phyloP scores from a whole-genome alignment of 306 rosid species.

The Pyrus communis region DNA sequence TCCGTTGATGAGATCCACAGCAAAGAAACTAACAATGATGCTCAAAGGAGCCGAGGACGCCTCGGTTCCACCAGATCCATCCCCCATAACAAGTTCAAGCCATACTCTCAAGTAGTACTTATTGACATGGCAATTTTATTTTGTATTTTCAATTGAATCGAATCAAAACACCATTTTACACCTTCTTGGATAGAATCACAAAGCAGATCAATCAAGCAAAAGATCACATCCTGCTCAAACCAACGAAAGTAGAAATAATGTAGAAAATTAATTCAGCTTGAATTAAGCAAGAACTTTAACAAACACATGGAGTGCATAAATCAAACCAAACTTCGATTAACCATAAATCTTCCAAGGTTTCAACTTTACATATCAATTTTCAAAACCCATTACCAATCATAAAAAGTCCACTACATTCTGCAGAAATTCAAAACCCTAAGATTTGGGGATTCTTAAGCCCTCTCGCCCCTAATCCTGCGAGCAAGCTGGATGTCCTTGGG shows the following conservation, averaged over 20 bases:
- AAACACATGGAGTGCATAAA: background rate
- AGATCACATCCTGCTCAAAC: no score
- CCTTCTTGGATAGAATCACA: background rate
- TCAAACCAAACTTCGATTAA: background rate
- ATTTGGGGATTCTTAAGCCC: background rate
- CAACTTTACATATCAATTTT: background rate
- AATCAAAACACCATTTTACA: rapidly evolving
- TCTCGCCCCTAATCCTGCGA: slow-evolving; percentile 15
- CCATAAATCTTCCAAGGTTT: background rate
- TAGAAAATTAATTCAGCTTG: no score
- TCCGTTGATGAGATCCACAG: slow-evolving; percentile 13
- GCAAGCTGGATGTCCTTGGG: slow-evolving; percentile 32
- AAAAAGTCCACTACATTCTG: background rate
- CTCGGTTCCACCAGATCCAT: background rate
- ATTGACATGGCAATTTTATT: no score
- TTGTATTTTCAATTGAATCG: no score
- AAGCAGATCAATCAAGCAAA: no score
- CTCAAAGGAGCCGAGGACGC: slow-evolving; percentile 10
- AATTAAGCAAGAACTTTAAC: background rate
- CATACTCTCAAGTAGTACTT: no score
- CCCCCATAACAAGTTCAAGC: background rate
- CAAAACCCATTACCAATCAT: background rate
- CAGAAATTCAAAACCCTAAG: background rate
- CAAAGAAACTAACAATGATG: slow-evolving; percentile 2
- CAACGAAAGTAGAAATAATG: no score